Base-by-base conservation (phyloP, 345 rosid genomes). In the Sonneratia alba region DNA sequence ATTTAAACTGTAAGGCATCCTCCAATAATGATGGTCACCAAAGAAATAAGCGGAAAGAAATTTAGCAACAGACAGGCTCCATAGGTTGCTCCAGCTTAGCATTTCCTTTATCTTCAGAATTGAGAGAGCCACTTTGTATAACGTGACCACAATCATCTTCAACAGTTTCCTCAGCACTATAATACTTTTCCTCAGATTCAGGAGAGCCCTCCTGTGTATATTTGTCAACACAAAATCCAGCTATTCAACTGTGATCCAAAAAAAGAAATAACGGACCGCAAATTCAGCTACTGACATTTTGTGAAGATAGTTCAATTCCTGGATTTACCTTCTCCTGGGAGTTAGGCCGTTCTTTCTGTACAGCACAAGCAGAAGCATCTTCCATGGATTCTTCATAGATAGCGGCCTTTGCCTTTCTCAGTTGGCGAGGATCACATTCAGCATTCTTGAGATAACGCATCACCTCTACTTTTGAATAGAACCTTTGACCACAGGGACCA, bases 401-500 rank as follows among this genome's bases (percentile, higher is more conserved):
- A 36, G 34, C 67, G 37, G 32, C 61, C 68, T 57, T 76, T 69
- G 75, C 75, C 77, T 80, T 78, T 59, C 71, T 82, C 36, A 76
- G 72, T 38, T 80, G 73, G 69, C 59, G 68, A 71, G 32, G 69
- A 64, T 59, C 70, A 15, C 47, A 36, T 48, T 22, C 18, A 36
- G 34, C 37, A n/a, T 43, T 72, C 34, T 80, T 79, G 37, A 83
- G 83, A 82, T 79, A 80, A 73, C 83, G 76, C 69, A 37, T 66
- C 27, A 82, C 86, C 77, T 81, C 86, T 55, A 78, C 71, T 77
- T 79, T 85, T 43, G 86, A 83, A 71, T 75, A 36, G 67, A 81
- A 85, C 74, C 71, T 80, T 57, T 68, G 74, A 79, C 75, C 82
- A 68, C 78, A 77, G 27, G 87, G 88, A 75, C 81, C 76, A 79